Evolutionary conservation across 208 protist genomes (phyloP).

Genomic region (Trypanosoma scelopori): DNA sequence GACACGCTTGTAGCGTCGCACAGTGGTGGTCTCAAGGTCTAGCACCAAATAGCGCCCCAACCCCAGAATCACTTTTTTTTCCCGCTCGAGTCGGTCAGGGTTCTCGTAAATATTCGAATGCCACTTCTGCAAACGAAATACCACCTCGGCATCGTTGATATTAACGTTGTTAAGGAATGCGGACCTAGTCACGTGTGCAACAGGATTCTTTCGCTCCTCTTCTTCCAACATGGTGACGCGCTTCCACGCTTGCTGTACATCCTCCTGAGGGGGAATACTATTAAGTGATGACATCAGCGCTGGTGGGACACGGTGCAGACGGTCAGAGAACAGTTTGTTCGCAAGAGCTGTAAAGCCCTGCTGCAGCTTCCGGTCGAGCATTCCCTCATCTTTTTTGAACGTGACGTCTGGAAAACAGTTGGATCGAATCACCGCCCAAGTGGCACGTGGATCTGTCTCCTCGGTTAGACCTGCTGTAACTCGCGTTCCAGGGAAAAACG

Average conservation of each 20-base stretch:
- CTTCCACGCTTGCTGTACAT: slow-evolving; percentile 28
- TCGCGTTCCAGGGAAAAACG: slow-evolving; percentile 66
- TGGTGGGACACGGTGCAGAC: slow-evolving; percentile 75
- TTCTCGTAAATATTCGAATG: slow-evolving; percentile 86
- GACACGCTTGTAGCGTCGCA: slow-evolving; percentile 87
- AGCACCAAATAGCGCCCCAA: slow-evolving; percentile 81
- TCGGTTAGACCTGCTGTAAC: slow-evolving; percentile 63
- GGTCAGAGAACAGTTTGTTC: slow-evolving; percentile 88
- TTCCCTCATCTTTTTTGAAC: slow-evolving; percentile 53
- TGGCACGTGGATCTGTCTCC: slow-evolving; percentile 60
- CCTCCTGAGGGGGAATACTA: slow-evolving; percentile 73
- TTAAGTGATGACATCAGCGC: slow-evolving; percentile 73
- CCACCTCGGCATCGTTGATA: slow-evolving; percentile 86
- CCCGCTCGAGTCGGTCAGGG: slow-evolving; percentile 62
- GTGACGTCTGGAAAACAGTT: slow-evolving; percentile 70
- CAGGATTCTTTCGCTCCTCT: slow-evolving; percentile 55
- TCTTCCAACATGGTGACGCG: slow-evolving; percentile 42
- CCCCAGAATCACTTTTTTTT: slow-evolving; percentile 57
- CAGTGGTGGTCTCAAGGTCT: slow-evolving; percentile 91
- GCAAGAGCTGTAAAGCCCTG: slow-evolving; percentile 81
- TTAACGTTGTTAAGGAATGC: slow-evolving; percentile 89
- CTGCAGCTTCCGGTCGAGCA: slow-evolving; percentile 71
- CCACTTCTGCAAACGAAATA: slow-evolving; percentile 88
- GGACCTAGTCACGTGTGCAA: slow-evolving; percentile 59
- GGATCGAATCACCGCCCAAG: slow-evolving; percentile 70